Percentiles rank a stretch among this genome's conserved stretches.
These are phyloP conservation scores for Boletus rex-veris DNA, from an alignment of 768 basidiomycete genomes.

Conservation along the genomic window DNA sequence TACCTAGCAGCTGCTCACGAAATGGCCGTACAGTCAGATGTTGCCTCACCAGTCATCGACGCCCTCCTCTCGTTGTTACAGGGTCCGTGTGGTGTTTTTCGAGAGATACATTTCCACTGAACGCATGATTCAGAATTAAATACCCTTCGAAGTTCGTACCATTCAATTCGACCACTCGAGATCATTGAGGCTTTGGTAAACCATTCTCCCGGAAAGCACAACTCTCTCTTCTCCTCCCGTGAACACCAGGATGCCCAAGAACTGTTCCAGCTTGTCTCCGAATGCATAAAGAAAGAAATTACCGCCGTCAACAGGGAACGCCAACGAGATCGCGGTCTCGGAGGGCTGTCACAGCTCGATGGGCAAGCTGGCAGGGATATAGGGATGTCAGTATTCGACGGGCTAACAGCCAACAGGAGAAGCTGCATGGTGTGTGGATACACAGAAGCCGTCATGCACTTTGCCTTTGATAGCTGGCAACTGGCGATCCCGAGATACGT, in stretches of 20 bases:
- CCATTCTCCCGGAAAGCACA: constrained; percentile 49
- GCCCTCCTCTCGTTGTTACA: constrained; percentile 67
- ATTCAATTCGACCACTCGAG: constrained; percentile 65
- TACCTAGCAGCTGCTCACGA: constrained; percentile 73
- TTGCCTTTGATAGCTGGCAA: constrained; percentile 83
- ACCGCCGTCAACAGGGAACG: constrained; percentile 68
- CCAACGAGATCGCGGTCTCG: constrained; percentile 66
- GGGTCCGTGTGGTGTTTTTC: constrained; percentile 40
- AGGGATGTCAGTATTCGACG: constrained; percentile 79
- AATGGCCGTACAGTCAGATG: constrained; percentile 74
- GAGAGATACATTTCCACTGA: constrained; percentile 3
- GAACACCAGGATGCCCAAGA: constrained; percentile 99
- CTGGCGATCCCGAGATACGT: constrained; percentile 63
- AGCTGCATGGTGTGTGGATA: constrained; percentile 90
- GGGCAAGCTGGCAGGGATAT: constrained; percentile 34
- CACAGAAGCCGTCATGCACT: constrained; percentile 92
- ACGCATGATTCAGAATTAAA: constrained; percentile 51
- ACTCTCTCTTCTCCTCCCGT: constrained; percentile 75
- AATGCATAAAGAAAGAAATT: constrained; percentile 86
- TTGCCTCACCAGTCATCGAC: constrained; percentile 85
- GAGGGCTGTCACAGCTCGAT: constrained; percentile 41
- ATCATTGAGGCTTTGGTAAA: constrained; percentile 69
- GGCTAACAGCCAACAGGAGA: constrained; percentile 83
- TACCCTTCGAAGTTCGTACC: constrained; percentile 52
- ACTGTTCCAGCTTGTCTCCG: constrained; percentile 90